Base-by-base conservation (phyloP, 768 basidiomycete species). In the Rhodosporidiobolus odoratus region DNA sequence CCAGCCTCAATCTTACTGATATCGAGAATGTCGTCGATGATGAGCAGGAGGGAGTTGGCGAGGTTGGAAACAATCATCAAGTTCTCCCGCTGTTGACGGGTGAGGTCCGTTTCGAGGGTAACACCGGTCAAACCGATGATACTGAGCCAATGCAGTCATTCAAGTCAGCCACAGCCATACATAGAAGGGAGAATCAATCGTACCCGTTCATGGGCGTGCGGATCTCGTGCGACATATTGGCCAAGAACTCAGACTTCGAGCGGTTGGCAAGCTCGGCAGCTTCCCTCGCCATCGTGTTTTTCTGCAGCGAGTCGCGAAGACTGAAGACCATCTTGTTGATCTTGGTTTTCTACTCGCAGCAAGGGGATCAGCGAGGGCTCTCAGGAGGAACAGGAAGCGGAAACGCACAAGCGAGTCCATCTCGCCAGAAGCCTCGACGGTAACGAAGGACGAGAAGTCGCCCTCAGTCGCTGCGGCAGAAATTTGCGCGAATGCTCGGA, bases 71-170 rank as follows among this genome's bases (percentile, higher is more conserved):
- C 96, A 43, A 98, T 87, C 76, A 96, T 84, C 79, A 99, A 82
- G 79, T 93, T 96, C 82, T 98, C 96, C 70, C 95, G 83, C 80
- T 98, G 96, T 47, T 90, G 90, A 73, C 95, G 82, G 70, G 93
- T 96, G 75, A 99, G 81, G 79, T 99, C 96, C 53, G 90, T 92
- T 78, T 99, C 96, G 30, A 99, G 86, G 16, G 96, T 97, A 66
- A 99, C 82, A 80, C 95, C 93, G 23, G 95, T 99, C 93, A 99
- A 93, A n/a, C 95, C 95, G 75, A 99, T 98, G 80, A 99, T 99
- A 78, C 95, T 95, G 78, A 94, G 95, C 93, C 95, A 95, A 79
- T 92, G 92, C 62, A 74, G 15, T 50, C 48, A 23, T n/a, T 73
- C 53, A 73, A 69, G 43, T 45, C 41, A 68, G 60, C 19, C 47